These are phyloP conservation scores for Boechera stricta DNA, from an alignment of 345 rosid species.

Conservation along the genomic window DNA sequence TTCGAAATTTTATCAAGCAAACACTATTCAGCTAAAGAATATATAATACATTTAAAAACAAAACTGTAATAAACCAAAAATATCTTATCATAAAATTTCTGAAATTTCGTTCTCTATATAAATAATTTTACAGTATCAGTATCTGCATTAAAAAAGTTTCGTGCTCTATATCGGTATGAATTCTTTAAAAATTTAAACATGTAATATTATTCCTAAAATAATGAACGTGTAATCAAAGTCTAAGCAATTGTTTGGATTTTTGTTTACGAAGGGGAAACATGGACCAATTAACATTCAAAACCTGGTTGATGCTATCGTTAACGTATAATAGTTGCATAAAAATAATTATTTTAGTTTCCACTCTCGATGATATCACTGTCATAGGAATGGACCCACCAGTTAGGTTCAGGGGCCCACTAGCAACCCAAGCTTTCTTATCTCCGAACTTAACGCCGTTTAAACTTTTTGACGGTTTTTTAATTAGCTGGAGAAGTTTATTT, in stretches of 20 bases:
- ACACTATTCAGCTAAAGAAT: not conserved
- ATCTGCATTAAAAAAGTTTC: too few species aligned
- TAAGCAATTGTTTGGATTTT: not conserved
- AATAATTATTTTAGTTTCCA: not conserved
- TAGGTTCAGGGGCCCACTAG: constrained; percentile 26
- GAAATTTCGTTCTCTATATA: not conserved
- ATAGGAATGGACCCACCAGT: constrained; percentile 37
- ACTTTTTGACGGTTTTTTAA: not conserved
- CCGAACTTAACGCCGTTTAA: constrained; percentile 45
- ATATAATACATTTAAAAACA: not conserved
- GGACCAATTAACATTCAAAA: constrained; percentile 20
- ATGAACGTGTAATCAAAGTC: not conserved
- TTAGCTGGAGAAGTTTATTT: too few species aligned
- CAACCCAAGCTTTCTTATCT: constrained; percentile 41
- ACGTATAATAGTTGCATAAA: constrained; percentile 10
- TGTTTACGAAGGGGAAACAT: not conserved
- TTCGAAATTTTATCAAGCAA: constrained; percentile 22
- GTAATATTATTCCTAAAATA: too few species aligned
- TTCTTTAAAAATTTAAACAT: too few species aligned
- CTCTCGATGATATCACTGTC: constrained; percentile 33
- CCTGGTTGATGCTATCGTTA: constrained; percentile 19
- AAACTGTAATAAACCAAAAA: not conserved
- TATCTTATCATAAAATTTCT: not conserved
- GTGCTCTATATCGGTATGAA: too few species aligned
- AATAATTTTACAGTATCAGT: too few species aligned